Base-by-base conservation (phyloP, 306 rosid genomes). In the Heteromeles arbutifolia region DNA sequence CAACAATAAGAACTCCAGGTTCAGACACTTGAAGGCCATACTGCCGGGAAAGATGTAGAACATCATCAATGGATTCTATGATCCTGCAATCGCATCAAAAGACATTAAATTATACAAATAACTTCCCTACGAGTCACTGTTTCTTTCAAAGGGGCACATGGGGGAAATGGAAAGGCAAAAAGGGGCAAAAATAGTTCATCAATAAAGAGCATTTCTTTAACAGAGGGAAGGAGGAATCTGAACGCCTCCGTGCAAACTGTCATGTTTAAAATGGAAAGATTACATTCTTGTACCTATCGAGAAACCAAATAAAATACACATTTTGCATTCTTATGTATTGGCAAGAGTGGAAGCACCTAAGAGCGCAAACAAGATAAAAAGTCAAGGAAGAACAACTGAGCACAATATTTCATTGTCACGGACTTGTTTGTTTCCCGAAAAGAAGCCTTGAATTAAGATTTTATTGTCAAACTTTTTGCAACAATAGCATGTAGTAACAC, bases 1-100 rank as follows among this genome's bases (percentile, higher is more conserved):
- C 93, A 74, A 95, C 97, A 73, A 95, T 87, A 81, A 90, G 74
- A 80, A 87, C 74, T 77, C 97, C 98, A 9, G 90, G 88, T 70
- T 92, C 98, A 83, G 86, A 52, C 77, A 66, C 85, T 82, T 85
- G 82, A 67, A 81, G 81, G 71, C 87, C 85, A 74, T 82, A 90
- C 71, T 78, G 69, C 84, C 86, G 89, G 59, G 95, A 87, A 83
- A 95, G 93, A 80, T 86, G 95, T 84, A 92, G 96, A 84, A 73
- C 96, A 25, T 82, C 89, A 59, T 92, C 97, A 72, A 95, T 83
- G 83, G 97, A 84, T 77, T 82, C 83, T 94, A 92, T 89, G 76
- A 87, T 82, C 93, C 98, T 95, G 95, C 61, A 65, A 85, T 82
- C 56, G 37, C 79, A 86, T 80, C 69, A 72, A 74, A 54, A 77